A percentile compares a stretch with the other conserved stretches of the same genome.
phyloP scores from a whole-genome alignment of 139 green algal species.

The Eudorina sp. region DNA sequence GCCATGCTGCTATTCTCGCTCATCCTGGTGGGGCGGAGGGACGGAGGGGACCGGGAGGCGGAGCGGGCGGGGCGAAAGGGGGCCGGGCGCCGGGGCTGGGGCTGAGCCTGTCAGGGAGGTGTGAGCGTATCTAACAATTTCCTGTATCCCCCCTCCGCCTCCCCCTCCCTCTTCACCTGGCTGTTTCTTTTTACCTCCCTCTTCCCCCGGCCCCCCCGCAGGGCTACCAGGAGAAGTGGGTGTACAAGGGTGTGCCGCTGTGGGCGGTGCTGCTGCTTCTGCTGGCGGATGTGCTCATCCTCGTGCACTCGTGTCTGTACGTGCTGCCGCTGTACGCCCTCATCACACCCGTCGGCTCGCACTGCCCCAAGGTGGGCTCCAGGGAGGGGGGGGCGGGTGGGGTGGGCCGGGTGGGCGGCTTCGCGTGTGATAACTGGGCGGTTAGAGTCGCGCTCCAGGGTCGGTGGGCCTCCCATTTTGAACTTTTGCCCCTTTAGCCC shows the following conservation, averaged over 20 bases:
- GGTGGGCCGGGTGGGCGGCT: not conserved
- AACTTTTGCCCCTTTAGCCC: too few species aligned
- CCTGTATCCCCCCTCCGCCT: not conserved
- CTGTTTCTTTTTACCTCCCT: too few species aligned
- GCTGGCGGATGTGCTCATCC: conserved; percentile 25
- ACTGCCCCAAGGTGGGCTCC: conserved; percentile 49
- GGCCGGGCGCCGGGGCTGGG: too few species aligned
- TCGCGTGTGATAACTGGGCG: too few species aligned
- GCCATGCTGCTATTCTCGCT: conserved; percentile 44
- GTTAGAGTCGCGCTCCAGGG: too few species aligned
- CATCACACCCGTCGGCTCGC: conserved; percentile 36
- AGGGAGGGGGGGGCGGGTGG: not conserved
- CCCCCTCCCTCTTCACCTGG: not conserved
- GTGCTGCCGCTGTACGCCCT: conserved; percentile 51
- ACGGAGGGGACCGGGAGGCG: too few species aligned
- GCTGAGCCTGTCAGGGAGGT: too few species aligned
- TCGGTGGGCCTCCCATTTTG: too few species aligned
- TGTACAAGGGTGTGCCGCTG: conserved; percentile 9
- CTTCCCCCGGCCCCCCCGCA: not conserved
- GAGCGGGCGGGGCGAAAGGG: too few species aligned
- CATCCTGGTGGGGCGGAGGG: not conserved
- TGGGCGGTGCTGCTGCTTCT: conserved; percentile 29
- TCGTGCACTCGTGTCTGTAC: conserved; percentile 37
- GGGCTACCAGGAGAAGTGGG: conserved; percentile 43
- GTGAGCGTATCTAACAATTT: too few species aligned